Base-by-base conservation (phyloP, 257 asterid genomes). In the Scutellaria baicalensis region DNA sequence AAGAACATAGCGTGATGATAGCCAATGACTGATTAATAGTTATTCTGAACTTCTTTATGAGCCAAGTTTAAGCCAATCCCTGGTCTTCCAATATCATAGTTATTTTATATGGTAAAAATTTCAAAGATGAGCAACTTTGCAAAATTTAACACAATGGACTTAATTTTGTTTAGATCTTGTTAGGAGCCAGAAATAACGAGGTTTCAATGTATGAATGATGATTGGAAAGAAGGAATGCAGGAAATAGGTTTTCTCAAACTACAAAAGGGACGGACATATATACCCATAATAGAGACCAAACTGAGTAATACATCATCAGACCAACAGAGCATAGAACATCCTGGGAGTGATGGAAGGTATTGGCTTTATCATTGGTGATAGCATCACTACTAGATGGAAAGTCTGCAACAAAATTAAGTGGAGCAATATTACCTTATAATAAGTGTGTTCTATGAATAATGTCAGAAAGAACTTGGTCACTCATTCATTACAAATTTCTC, bases 281-380 rank as follows among this genome's bases (percentile, higher is more conserved):
- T n/a, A 45, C 40, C 55, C 35, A 27, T 8, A 69, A 31, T 47
- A 75, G 81, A 56, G 57, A 72, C 50, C 49, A 73, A 40, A 68
- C 48, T 6, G 73, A 63, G 52, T 57, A 77, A 18, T n/a, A n/a
- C n/a, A n/a, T n/a, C n/a, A n/a, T n/a, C n/a, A n/a, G n/a, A n/a
- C n/a, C 72, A 91, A 78, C 70, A 71, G 75, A 51, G 95, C 86
- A 48, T 91, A 93, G 97, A 60, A 80, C 72, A 80, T 85, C 58
- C 50, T 70, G 85, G 75, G 93, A 74, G 87, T 69, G 74, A 84
- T 74, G 79, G 88, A 85, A 43, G 91, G 96, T 65, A 91, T 72
- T 40, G 99, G 97, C 83, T 82, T 91, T 36, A 84, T 79, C 69
- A 55, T 74, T 17, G 82, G 85, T 64, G 97, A 91, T 65, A 89